These are phyloP conservation scores for Ustilago xerochloae DNA, from an alignment of 1,284 basidiomycete species.

Conservation along the genomic window DNA sequence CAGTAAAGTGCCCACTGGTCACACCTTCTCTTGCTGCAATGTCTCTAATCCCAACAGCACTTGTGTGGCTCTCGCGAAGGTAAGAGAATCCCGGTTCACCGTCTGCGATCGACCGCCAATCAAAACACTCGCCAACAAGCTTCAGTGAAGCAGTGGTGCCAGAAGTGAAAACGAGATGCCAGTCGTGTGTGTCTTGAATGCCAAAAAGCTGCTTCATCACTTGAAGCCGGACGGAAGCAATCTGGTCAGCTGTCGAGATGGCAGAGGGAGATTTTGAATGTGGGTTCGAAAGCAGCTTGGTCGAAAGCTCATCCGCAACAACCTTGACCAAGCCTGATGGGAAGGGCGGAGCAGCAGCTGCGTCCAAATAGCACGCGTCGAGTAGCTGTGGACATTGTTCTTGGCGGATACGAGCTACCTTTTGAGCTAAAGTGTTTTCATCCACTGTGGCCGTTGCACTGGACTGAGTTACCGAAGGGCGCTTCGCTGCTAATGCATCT, in stretches of 20 bases:
- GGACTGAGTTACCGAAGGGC: background rate
- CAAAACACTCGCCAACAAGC: constrained; percentile 50
- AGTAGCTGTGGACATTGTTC: constrained; percentile 32
- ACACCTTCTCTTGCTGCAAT: constrained; percentile 25
- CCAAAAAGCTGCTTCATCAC: constrained; percentile 63
- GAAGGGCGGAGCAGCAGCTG: constrained; percentile 64
- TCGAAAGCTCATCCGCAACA: constrained; percentile 36
- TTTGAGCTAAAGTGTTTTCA: constrained; percentile 2
- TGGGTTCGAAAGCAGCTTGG: constrained; percentile 63
- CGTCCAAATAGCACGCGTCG: constrained; percentile 64
- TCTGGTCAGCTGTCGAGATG: constrained; percentile 44
- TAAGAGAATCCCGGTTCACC: constrained; percentile 25
- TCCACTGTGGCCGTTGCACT: background rate
- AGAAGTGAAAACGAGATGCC: constrained; percentile 56
- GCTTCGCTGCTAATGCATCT: background rate
- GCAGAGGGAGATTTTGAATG: constrained; percentile 64
- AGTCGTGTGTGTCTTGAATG: constrained; percentile 41
- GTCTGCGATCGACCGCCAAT: constrained; percentile 9
- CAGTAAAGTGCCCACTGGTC: constrained; percentile 1
- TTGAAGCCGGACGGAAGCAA: constrained; percentile 48
- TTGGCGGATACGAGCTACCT: constrained; percentile 14
- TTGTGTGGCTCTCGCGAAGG: constrained; percentile 49
- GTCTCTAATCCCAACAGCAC: constrained; percentile 50
- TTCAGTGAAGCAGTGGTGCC: constrained; percentile 54
- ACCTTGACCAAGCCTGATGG: constrained; percentile 47